Evolutionary conservation across 495 filamentous ascomycete genomes (phyloP), one percentile per base, ranked within the genome.

Genomic region (Penicillium taxi): DNA sequence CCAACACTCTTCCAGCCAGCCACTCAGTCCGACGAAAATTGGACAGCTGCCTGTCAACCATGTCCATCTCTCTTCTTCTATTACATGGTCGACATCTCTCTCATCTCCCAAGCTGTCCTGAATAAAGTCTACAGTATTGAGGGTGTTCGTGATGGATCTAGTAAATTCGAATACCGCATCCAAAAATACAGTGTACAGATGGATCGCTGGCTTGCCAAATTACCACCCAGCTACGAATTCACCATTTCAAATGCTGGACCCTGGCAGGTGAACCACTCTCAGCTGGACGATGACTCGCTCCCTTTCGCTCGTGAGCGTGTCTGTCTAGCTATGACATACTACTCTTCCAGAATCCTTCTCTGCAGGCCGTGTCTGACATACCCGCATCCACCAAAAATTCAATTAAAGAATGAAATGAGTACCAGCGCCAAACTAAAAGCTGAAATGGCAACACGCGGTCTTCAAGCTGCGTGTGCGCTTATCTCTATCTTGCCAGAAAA

Each of bases 61-160:
- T 61, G 53, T 22, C 43, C 59, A 2, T 63, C 64, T 1, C 58
- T 70, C 2, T 73, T 64, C 45, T 75, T 78, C 43, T 51, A 61
- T 22, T 53, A 56, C 41, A 46, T 62, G 14, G 56, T 62, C 2
- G 67, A 73, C 42, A 52, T 80, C 3, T 51, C 51, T 14, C 59
- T 64, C 27, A 69, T 82, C 26, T 69, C 66, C 1, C 66, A 76
- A 11, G 59, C 72, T 16, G 60, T 72, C 18, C 40, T 80, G 19
- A 64, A 61, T 19, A 61, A 58, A 25, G 57, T 83, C 17, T 82
- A 82, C 47, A 72, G 69, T 33, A 70, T 78, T 13, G 59, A 66
- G 16, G 68, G 64, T 1, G 52, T 72, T 15, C 64, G 59, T n/a
- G 54, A 64, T 30, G 65, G 62, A 6, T 65, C 72, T 56, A 58